Base-by-base conservation (phyloP, 176 grass and related monocot genomes). In the Zizania latifolia region DNA sequence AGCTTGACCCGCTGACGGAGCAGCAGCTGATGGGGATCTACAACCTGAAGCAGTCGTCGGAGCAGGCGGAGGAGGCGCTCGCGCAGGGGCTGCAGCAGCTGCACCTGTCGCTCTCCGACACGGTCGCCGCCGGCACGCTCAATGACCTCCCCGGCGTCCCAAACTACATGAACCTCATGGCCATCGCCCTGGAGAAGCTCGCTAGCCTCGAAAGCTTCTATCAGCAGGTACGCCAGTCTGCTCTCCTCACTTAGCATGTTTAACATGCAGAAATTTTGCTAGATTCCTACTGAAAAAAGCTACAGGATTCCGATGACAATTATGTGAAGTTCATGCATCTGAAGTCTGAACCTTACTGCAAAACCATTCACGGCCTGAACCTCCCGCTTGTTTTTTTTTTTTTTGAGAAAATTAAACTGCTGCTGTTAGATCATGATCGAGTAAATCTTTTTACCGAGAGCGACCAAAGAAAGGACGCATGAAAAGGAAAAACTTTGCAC, bases 21-120 rank as follows among this genome's bases (percentile, higher is more conserved):
- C 92, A 90, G 79, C 95, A 99, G 79, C 15, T 94, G 72, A 35
- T 94, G 29, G 89, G 82, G 71, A 85, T 99, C 83, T 92, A 76
- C 71, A 62, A 21, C 58, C 80, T 99, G 50, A 89, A 92, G 77
- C 95, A 92, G 4, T 99, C 95, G 11, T 99, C 92, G 51, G 91
- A 90, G 50, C 95, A 94, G 76, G 89, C 92, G 10, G 95, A 99
- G 84, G 91, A 90, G 61, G 95, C 95, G 13, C 92, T 99, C 34
- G 88, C 72, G 30, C 89, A 86, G 86, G 95, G 95, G 16, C 55
- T 94, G 54, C 82, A 88, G 32, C 89, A 92, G 72, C 92, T 99
- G 68, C 89, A 90, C 73, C 87, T 76, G 62, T 90, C 75, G 21
- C 76, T 99, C 53, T 83, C 89, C 21, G 73, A 87, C 24, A 88